Evolutionary conservation across 108 stramenopile genomes (phyloP), one percentile per base, ranked within the genome.

Genomic region (Cyclostephanos invisitatus): DNA sequence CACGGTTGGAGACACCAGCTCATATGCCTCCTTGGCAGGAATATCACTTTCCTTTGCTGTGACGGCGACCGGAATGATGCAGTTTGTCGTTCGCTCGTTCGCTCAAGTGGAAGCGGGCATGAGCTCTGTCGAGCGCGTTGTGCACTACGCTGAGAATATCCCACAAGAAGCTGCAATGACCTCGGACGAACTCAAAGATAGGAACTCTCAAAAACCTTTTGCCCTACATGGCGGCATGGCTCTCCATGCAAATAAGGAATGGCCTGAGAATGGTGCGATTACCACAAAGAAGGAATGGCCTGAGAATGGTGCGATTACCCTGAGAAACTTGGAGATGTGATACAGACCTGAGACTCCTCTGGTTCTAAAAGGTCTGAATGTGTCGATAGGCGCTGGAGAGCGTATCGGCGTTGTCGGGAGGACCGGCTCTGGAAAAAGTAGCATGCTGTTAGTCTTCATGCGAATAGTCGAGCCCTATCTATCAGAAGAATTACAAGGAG

Each of bases 91-190:
- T 5, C 53, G 93, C 35, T 73, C 89, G 32, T 89, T 91, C 64
- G 89, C 96, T 22, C 86, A 93, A 63, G 86, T 97, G 0, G 95
- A 95, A 50, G 87, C 88, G 57, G 89, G 94, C 3, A 97, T 98
- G 90, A 97, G 95, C 53, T 73, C 89, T 25, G 84, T 84, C 14
- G 98, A 98, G 68, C 83, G 98, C 21, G 75, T 97, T 38, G 51
- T 91, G 14, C 83, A 88, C 76, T 92, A 91, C 79, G 81, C 87
- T 0, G 84, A 86, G 47, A 67, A 87, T 24, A 89, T 90, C 51
- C 86, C 87, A 25, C 85, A 88, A 57, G 91, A 91, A 77, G 88
- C 91, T 8, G 78, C 91, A 4, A 70, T 64, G 54, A 83, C 86
- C 46, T 61, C 86, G 10, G 51, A 78, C 6, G 88, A 86, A 29